These are phyloP conservation scores for Spergularia bocconei DNA, from an alignment of 148 eudicot genomes.

Conservation along the genomic window DNA sequence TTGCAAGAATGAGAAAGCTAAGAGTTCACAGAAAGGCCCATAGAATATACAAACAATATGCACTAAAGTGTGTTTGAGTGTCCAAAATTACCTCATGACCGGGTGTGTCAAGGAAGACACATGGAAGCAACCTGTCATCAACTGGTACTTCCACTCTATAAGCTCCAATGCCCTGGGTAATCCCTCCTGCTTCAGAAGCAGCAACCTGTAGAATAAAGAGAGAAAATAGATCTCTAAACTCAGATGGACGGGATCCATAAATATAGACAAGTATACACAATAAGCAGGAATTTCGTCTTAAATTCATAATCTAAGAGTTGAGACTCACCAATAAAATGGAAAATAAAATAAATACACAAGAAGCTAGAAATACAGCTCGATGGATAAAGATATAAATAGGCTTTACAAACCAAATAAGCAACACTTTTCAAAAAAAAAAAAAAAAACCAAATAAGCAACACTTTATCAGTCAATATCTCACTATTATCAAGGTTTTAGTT, in stretches of 20 bases:
- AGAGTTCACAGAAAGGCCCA: neutral
- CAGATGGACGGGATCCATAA: constrained; percentile 7
- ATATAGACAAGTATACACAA: neutral
- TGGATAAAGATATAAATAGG: too few species aligned
- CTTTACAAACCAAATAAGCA: too few species aligned
- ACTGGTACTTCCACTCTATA: constrained; percentile 81
- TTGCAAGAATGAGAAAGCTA: neutral
- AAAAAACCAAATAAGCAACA: too few species aligned
- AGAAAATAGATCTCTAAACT: constrained; percentile 21
- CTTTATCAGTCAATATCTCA: too few species aligned
- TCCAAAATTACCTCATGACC: constrained; percentile 72
- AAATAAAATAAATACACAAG: too few species aligned
- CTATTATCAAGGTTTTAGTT: too few species aligned
- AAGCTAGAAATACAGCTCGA: too few species aligned
- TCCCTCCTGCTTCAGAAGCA: constrained; percentile 98
- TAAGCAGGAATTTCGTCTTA: neutral
- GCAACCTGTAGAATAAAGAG: constrained; percentile 61
- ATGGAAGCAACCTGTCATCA: constrained; percentile 66
- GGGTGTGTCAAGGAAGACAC: constrained; percentile 98
- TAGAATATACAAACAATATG: constrained; percentile 11
- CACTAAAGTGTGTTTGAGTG: neutral
- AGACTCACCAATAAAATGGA: too few species aligned
- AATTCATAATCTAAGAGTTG: neutral
- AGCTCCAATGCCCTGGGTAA: constrained; percentile 99
- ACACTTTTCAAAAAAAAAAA: too few species aligned